Evolutionary conservation across 805 yeast species (phyloP), one percentile per base, ranked within the genome.

Genomic region (Yamadazyma olivae): DNA sequence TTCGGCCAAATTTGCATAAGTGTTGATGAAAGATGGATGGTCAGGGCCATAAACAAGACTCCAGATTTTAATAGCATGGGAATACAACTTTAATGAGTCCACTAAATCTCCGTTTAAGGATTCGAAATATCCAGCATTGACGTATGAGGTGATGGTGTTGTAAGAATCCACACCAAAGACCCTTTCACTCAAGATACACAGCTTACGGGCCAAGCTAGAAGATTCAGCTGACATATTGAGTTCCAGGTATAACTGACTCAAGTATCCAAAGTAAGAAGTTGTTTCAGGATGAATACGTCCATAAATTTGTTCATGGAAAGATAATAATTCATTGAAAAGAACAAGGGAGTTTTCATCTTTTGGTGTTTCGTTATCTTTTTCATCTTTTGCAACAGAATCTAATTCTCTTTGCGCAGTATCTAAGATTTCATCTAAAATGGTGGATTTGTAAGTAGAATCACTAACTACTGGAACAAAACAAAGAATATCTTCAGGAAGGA

Each of bases 201-300:
- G 77, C 55, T 77, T 81, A 48, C 93, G 77, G 13, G 81, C 75
- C 45, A 76, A 65, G 9, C 70, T 73, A 35, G 79, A 70, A 9
- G 96, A 89, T 45, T 77, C 80, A 17, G 66, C 63, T 15, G 63
- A 55, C 48, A 74, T 61, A 12, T 79, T 78, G 30, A 77, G 55
- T 40, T 81, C 88, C 39, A 77, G 71, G 61, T 78, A 85, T 14
- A 79, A 58, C 43, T 80, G 79, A 10, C 95, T 83, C 31, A 88
- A 66, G 7, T 76, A 66, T 27, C 79, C 64, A 52, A 82, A 83
- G 23, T 80, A 79, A 34, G 75, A 75, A 10, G 91, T 88, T 19
- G 90, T 84, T 48, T 82, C 88, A 6, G 83, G 74, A 51, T 90
- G 93, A 20, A 91, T 73, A 18, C 71, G 56, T 20, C 98, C 96